Percentiles rank a stretch among this genome's conserved stretches.
Evolutionary conservation across 306 rosid species (phyloP).

Genomic region (Benincasa hispida): DNA sequence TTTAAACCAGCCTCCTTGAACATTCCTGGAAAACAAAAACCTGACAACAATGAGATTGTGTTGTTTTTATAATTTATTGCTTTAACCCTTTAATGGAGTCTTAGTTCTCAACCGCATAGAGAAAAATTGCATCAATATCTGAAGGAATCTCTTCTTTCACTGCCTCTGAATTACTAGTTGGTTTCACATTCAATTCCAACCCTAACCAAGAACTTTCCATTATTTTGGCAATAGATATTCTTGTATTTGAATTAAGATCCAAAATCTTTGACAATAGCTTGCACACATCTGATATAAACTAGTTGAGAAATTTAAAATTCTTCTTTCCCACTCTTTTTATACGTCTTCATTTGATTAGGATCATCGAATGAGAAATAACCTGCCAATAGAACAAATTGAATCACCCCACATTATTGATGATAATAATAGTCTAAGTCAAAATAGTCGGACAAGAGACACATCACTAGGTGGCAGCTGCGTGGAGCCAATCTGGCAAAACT

Average conservation of each 20-base stretch:
- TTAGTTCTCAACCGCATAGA: slow-evolving; percentile 17
- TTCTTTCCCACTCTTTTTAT: slow-evolving; percentile 59
- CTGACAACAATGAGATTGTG: slow-evolving; percentile 77
- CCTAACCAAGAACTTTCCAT: slow-evolving; percentile 65
- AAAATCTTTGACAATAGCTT: slow-evolving; percentile 55
- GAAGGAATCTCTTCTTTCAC: slow-evolving; percentile 22
- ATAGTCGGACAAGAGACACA: too few relatives aligned
- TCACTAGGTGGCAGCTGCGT: too few relatives aligned
- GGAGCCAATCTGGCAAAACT: too few relatives aligned
- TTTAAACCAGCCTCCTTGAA: slow-evolving; percentile 42
- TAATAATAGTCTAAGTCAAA: too few relatives aligned
- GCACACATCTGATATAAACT: slow-evolving; percentile 68
- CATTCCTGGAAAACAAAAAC: slow-evolving; percentile 75
- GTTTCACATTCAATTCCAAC: slow-evolving; percentile 39
- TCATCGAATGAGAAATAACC: slow-evolving; percentile 89
- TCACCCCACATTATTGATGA: slow-evolving; percentile 95
- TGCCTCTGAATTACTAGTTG: slow-evolving; percentile 6
- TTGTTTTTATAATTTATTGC: slow-evolving; percentile 36
- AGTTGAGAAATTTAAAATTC: slow-evolving; percentile 79
- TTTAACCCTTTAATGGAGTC: slow-evolving; percentile 26
- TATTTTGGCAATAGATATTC: slow-evolving; percentile 60
- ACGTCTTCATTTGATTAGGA: slow-evolving; percentile 80
- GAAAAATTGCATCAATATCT: slow-evolving; percentile 36
- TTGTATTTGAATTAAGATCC: slow-evolving; percentile 62
- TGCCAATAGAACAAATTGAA: slow-evolving; percentile 75